Base-by-base conservation (phyloP, 495 filamentous ascomycete species). In the Aspergillus leporis region DNA sequence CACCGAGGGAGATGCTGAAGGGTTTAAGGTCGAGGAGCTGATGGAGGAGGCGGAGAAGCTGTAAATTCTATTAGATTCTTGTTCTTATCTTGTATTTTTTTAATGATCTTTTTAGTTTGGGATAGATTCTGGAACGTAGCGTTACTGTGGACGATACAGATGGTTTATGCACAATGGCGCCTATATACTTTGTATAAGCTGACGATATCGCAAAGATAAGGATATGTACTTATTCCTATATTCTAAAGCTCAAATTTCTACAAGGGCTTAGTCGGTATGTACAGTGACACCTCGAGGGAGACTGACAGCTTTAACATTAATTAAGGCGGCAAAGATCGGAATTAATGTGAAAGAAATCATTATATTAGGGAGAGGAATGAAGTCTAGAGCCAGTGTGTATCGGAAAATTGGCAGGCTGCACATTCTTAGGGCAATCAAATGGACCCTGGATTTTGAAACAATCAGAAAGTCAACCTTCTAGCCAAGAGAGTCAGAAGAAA, bases 41-140 rank as follows among this genome's bases (percentile, higher is more conserved):
- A 61, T 98, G 56, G 89, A 91, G 61, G 92, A 96, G 81, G 85
- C 88, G 13, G 92, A 97, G 83, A 90, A 84, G 81, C 70, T 78
- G 64, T 66, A 68, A 50, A 10, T 87, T 55, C 50, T 31, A 58
- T 16, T 30, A 47, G 43, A 22, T 19, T 56, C 43, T 52, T 46
- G 22, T 32, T 55, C 58, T 41, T 51, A 56, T 54, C 50, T 46
- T 61, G 63, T 60, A 43, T 61, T 28, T 34, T 22, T 52, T 28
- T 50, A 14, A 21, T 34, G 30, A 21, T 21, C 28, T 36, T 25
- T 47, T 16, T 5, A 16, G 0, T 21, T 23, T 23, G 52, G 28
- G 19, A 16, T 25, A 34, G 30, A 34, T 41, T 34, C 25, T n/a
- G n/a, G 38, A 41, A n/a, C 16, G n/a, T 18, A 41, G 38, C 38